Evolutionary conservation across 1,284 basidiomycete genomes (phyloP).

Genomic region (Sanguinoderma infundibulare): DNA sequence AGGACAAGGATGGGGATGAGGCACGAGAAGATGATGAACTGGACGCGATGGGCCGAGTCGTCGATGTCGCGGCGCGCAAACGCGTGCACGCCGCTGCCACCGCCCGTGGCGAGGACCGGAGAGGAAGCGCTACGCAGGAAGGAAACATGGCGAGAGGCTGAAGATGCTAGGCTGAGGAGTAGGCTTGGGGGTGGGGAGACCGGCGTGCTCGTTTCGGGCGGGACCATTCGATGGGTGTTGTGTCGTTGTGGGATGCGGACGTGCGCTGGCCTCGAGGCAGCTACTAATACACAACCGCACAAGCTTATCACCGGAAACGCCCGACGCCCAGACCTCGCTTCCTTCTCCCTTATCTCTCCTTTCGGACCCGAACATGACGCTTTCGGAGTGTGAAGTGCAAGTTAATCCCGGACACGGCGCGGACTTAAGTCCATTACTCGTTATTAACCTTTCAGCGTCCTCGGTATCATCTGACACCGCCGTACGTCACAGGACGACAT

Average conservation of each 20-base stretch:
- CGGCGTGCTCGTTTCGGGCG: constrained; percentile 23
- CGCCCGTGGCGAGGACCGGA: not conserved
- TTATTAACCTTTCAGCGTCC: not conserved
- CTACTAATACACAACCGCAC: constrained; percentile 8
- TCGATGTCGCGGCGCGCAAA: constrained; percentile 38
- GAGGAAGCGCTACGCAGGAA: constrained; percentile 37
- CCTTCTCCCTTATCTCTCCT: not conserved
- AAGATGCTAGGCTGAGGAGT: constrained; percentile 48
- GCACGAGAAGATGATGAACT: constrained; percentile 50
- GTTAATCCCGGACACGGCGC: not conserved
- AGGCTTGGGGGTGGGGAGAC: constrained; percentile 42
- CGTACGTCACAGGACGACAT: too few relatives aligned
- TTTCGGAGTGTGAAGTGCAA: not conserved
- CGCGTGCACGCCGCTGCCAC: constrained; percentile 14
- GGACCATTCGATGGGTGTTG: constrained; percentile 36
- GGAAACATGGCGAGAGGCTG: constrained; percentile 50
- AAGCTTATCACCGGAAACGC: constrained; percentile 23
- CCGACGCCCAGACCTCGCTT: constrained; percentile 4
- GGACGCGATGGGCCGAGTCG: constrained; percentile 34
- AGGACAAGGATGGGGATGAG: constrained; percentile 68
- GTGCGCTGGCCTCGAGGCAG: constrained; percentile 16
- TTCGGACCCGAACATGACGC: not conserved
- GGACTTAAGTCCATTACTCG: not conserved
- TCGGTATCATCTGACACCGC: not conserved
- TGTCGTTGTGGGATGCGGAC: constrained; percentile 14